A percentile compares a stretch with the other conserved stretches of the same genome.
These are phyloP conservation scores for Aspergillus pseudoglaucus DNA, from an alignment of 2,329 filamentous ascomycete species.

Conservation along the genomic window DNA sequence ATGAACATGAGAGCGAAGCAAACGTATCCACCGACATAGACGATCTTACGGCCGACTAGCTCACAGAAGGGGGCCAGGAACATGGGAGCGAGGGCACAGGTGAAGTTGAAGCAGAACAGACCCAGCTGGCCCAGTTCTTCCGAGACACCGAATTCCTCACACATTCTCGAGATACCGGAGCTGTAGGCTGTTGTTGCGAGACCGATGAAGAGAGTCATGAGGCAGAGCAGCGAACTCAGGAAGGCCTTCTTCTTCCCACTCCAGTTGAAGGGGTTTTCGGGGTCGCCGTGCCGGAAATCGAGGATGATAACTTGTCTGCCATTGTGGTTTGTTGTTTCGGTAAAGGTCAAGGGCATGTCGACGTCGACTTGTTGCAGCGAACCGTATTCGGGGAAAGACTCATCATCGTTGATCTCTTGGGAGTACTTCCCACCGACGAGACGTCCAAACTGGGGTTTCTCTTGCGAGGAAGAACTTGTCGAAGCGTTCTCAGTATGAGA, in stretches of 20 bases:
- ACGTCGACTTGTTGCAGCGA: slow-evolving; percentile 36
- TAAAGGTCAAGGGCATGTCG: slow-evolving; percentile 46
- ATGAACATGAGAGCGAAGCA: slow-evolving; percentile 45
- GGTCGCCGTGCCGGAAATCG: slow-evolving; percentile 41
- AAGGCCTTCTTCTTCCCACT: slow-evolving; percentile 38
- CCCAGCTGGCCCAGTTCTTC: slow-evolving; percentile 43
- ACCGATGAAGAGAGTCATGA: slow-evolving; percentile 51
- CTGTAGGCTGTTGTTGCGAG: slow-evolving; percentile 50
- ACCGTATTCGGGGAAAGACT: slow-evolving; percentile 11
- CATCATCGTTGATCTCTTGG: slow-evolving; percentile 15
- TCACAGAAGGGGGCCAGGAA: slow-evolving; percentile 47
- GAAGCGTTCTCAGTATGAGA: slow-evolving; percentile 20
- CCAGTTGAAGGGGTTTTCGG: slow-evolving; percentile 50
- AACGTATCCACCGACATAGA: slow-evolving; percentile 43
- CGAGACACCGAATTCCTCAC: slow-evolving; percentile 37
- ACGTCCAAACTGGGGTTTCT: slow-evolving; percentile 9
- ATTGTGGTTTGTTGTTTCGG: slow-evolving; percentile 37
- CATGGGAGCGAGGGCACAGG: slow-evolving; percentile 43
- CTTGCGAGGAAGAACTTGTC: slow-evolving; percentile 2
- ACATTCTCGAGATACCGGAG: slow-evolving; percentile 44
- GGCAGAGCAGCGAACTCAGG: slow-evolving; percentile 43
- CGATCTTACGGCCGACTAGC: slow-evolving; percentile 41
- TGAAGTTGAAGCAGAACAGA: slow-evolving; percentile 46
- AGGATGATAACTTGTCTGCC: slow-evolving; percentile 43
- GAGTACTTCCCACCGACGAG: slow-evolving; percentile 24